phyloP scores from a whole-genome alignment of 2,329 filamentous ascomycete species.

The Beauveria sp. region DNA sequence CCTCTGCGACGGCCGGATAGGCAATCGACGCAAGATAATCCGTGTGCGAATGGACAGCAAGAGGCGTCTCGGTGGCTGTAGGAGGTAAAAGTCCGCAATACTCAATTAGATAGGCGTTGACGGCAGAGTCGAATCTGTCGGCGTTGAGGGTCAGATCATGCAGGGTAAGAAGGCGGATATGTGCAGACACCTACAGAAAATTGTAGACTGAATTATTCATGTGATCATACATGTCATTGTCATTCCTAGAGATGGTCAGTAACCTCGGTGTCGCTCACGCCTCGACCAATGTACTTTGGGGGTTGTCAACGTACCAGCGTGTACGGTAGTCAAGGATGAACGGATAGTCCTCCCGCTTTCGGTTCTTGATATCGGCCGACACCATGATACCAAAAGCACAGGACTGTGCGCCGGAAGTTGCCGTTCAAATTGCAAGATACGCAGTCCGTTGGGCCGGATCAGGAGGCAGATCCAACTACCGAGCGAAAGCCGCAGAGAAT shows the following conservation, averaged over 20 bases:
- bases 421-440: background rate
- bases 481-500: background rate
- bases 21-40: constrained; percentile 77
- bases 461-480: background rate
- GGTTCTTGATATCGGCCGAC: constrained; percentile 43
- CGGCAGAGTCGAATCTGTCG: constrained; percentile 71
- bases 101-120: constrained; percentile 81
- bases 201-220: constrained; percentile 89
- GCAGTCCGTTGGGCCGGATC: background rate
- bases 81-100: constrained; percentile 67
- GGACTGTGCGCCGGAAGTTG: background rate
- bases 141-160: background rate
- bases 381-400: background rate
- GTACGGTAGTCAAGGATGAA: constrained; percentile 78
- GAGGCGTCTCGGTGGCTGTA: constrained; percentile 63
- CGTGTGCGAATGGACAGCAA: constrained; percentile 79
- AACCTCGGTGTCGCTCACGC: background rate
- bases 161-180: background rate
- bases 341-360: constrained; percentile 64
- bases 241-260: constrained; percentile 50
- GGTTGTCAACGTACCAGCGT: constrained; percentile 55
- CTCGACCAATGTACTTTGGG: constrained; percentile 9
- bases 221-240: constrained; percentile 93
- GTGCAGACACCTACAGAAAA: constrained; percentile 47
- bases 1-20: constrained; percentile 74